Base-by-base conservation (phyloP, 345 rosid species). In the Pugionium dolabratum region DNA sequence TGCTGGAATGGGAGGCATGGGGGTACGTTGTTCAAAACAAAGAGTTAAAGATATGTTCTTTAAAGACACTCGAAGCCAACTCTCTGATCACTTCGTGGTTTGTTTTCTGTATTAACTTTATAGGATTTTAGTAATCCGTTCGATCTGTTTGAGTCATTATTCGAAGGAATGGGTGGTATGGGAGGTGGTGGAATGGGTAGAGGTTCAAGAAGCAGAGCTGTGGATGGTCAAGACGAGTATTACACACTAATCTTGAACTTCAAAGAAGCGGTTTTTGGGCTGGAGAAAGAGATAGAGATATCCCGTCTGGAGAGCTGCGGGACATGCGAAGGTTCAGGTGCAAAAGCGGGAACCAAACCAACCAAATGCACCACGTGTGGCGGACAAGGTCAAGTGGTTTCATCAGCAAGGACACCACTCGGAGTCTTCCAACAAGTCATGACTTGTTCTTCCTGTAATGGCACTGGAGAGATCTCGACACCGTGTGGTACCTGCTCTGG, bases 351-450 rank as follows among this genome's bases (percentile, higher is more conserved):
- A 69, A 90, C 96, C 48, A 79, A 75, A 60, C 85, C 99, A 39
- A 79, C 91, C 10, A 95, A 70, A 58, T 91, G 99, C 63, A 85
- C 76, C 45, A 85, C 96, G 1, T 91, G 99, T n/a, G 93, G 96
- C 4, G 99, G 99, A 7, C 99, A 91, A 80, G 99, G 99, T 36
- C 99, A 91, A 67, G 97, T 95, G 39, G 79, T 95, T 56, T 79
- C 95, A 27, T 87, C 97, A 1, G 86, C 96, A 1, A 83, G 97
- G 72, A 95, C 97, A 48, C 97, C 99, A 2, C 71, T 95, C 30
- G 97, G 99, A 30, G 93, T 95, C 32, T 95, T 95, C 82, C 97
- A 95, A 80, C 99, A 91, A 78, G 99, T 95, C 41, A 95, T 83
- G 90, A 83, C 87, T 46, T 91, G 99, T 73, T 85, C 93, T n/a